Base-by-base conservation (phyloP, 176 grass and related monocot genomes). In the Metroxylon sagu region DNA sequence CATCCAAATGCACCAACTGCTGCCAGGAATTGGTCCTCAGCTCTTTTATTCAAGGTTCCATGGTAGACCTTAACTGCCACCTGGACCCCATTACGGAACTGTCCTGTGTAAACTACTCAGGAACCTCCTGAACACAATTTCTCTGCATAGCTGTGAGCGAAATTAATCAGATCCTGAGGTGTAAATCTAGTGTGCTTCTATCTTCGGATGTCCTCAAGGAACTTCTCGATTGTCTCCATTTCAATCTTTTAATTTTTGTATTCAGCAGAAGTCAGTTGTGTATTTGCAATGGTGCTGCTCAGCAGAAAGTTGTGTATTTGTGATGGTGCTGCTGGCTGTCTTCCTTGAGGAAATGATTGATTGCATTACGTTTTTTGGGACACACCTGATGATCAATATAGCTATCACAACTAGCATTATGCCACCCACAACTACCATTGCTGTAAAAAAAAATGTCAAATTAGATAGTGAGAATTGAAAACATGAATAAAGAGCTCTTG, bases 11-110 rank as follows among this genome's bases (percentile, higher is more conserved):
- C 3, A 14, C 35, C 7, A 39, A 12, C 35, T 3, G 7, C 7
- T 39, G 7, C 8, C 35, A 12, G 7, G 35, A 39, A 2, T 39
- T 39, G 35, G 2, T 12, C 35, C 35, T 39, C 8, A 39, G 35
- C 35, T 39, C 8, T 39, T 39, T 23, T 23, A 23, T 23, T 23
- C 21, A 23, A 23, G 10, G 17, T 56, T 25, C 50, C 62, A 65
- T 85, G 78, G 0, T 85, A 52, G 4, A 94, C 81, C 79, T 94
- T 94, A 0, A 85, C 74, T 0, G 80, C 89, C 19, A 94, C 71
- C 18, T 57, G 19, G 4, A 82, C 28, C 26, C 84, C 71, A 27
- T 84, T 88, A 0, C 77, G 84, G 0, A 88, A 54, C 23, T 73
- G 58, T 0, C 80, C 89, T 66, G 54, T 84, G 80, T 82, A 93